Evolutionary conservation across 495 filamentous ascomycete species (phyloP).

Genomic region (Apodospora peruviana): DNA sequence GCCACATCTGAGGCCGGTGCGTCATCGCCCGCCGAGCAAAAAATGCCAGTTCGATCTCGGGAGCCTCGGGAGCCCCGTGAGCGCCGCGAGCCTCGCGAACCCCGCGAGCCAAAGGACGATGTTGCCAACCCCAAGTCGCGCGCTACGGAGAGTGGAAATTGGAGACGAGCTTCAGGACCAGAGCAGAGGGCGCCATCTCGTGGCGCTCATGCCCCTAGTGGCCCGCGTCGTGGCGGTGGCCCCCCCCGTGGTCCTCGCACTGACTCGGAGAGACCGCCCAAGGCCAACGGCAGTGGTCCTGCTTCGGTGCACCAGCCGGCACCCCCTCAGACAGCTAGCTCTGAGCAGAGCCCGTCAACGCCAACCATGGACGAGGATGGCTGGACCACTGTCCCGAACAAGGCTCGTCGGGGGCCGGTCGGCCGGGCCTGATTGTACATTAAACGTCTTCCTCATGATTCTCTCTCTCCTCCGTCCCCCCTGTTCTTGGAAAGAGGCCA

Average conservation of each 20-base stretch:
- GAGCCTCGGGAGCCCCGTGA: slow-evolving; percentile 25
- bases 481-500: background rate
- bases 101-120: slow-evolving; percentile 14
- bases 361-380: slow-evolving; percentile 58
- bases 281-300: slow-evolving; percentile 37
- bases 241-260: slow-evolving; percentile 38
- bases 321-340: slow-evolving; percentile 24
- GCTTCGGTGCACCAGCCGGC: slow-evolving; percentile 19
- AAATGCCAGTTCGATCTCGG: slow-evolving; percentile 19
- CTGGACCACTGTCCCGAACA: slow-evolving; percentile 68
- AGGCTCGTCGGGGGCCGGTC: slow-evolving; percentile 38
- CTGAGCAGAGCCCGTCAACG: slow-evolving; percentile 21
- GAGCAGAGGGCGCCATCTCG: slow-evolving; percentile 32
- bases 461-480: background rate
- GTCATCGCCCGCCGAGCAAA: slow-evolving; percentile 24
- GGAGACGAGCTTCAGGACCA: slow-evolving; percentile 41
- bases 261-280: slow-evolving; percentile 34
- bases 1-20: slow-evolving; percentile 47
- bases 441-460: slow-evolving; percentile 1
- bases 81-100: slow-evolving; percentile 23
- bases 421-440: slow-evolving; percentile 18
- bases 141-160: slow-evolving; percentile 46
- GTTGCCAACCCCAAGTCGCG: slow-evolving; percentile 29
- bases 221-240: slow-evolving; percentile 33
- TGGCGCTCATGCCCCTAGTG: slow-evolving; percentile 31